Evolutionary conservation across 2,329 filamentous ascomycete genomes (phyloP).

Genomic region (Xylariaceae sp.): DNA sequence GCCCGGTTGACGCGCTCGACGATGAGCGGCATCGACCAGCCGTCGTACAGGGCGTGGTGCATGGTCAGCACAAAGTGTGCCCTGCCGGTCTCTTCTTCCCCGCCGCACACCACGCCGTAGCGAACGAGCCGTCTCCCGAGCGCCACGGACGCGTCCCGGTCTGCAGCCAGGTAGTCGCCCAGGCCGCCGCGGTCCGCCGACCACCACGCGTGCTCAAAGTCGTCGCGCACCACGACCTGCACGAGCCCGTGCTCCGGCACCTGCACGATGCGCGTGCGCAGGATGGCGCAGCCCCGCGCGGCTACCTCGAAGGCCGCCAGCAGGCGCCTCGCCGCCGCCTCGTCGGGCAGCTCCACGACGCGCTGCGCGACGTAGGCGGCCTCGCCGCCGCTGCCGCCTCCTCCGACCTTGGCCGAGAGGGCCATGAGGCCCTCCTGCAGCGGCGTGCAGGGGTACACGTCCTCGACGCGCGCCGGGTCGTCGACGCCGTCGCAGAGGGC

Average conservation of each 20-base stretch:
- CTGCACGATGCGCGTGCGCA: slow-evolving; percentile 43
- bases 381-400: too few species aligned
- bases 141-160: slow-evolving; percentile 33
- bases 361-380: slow-evolving; percentile 46
- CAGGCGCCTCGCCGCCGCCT: slow-evolving; percentile 29
- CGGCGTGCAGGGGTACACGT: slow-evolving; percentile 47
- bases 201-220: slow-evolving; percentile 25
- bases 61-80: slow-evolving; percentile 44
- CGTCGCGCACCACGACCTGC: slow-evolving; percentile 38
- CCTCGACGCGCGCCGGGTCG: slow-evolving; percentile 31
- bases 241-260: slow-evolving; percentile 34
- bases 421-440: slow-evolving; percentile 49
- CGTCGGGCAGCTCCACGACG: slow-evolving; percentile 33
- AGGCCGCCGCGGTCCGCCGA: slow-evolving; percentile 23
- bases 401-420: slow-evolving; percentile 40
- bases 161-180: slow-evolving; percentile 32
- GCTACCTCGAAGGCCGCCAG: slow-evolving; percentile 35
- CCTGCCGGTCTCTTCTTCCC: slow-evolving; percentile 18
- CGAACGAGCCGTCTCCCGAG: slow-evolving; percentile 38
- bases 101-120: slow-evolving; percentile 33
- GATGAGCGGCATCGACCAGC: slow-evolving; percentile 46
- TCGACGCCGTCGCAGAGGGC: slow-evolving; percentile 29
- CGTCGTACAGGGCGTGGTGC: slow-evolving; percentile 51
- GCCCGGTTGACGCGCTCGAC: slow-evolving; percentile 40
- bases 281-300: slow-evolving; percentile 30